Base-by-base conservation (phyloP, 306 rosid species). In the Ceratonia siliqua region DNA sequence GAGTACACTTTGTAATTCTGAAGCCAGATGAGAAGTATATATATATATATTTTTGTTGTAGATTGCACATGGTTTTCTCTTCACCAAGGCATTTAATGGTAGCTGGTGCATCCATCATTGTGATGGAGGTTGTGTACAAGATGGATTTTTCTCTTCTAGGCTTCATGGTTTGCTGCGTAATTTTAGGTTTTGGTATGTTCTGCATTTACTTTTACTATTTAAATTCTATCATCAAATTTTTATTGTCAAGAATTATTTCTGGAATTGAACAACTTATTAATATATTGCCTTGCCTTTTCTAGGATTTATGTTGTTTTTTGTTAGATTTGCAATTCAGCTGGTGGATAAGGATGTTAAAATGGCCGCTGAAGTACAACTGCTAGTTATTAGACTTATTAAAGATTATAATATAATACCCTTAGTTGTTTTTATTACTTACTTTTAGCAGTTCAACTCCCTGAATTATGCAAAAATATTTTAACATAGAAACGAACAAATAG, bases 21-120 rank as follows among this genome's bases (percentile, higher is more conserved):
- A 76, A 32, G 49, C 50, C 38, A 22, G 28, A 38, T 56, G 33
- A 77, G 54, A 41, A 55, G 12, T 74, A 54, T 62, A 14, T 42
- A 10, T 42, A 2, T 42, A 42, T 59, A 13, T 74, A 70, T 27
- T 61, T 39, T 57, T 4, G 25, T 42, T 88, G 87, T 78, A 95
- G 99, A 75, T 87, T 95, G 81, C 99, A 92, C 87, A 82, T 90
- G 98, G 98, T 95, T 80, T 92, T 95, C 82, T 92, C 98, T 70
- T 92, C 99, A 25, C 98, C 99, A 35, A 90, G 95, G 75, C 99
- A 95, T 89, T 83, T 95, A 74, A 81, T 88, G 88, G 97, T 62
- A n/a, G 97, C 98, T 78, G 89, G 92, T 73, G 97, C 91, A 65
- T 87, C 97, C 89, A 90, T 89, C 80, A 87, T 95, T 45, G 61